Percentiles rank a stretch among this genome's conserved stretches.
These are phyloP conservation scores for Actinomucor elegans DNA, from an alignment of 371 early-diverging fungal species.

Conservation along the genomic window DNA sequence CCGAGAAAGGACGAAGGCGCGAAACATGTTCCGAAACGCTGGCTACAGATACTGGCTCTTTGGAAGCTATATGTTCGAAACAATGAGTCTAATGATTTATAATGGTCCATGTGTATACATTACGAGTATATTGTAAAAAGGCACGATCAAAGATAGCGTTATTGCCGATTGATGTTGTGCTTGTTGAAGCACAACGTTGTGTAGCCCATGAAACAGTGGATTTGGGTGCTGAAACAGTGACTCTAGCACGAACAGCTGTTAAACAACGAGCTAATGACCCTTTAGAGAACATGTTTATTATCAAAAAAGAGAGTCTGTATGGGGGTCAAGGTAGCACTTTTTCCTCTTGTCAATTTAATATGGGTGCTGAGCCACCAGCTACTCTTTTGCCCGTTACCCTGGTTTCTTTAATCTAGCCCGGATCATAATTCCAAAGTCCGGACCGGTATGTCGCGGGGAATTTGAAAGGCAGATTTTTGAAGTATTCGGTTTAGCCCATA, in stretches of 20 bases:
- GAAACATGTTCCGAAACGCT: constrained; percentile 37
- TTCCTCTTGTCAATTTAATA: background rate
- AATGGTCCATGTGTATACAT: background rate
- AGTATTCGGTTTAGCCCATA: constrained; percentile 3
- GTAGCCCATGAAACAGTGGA: too few relatives aligned
- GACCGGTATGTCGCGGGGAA: background rate
- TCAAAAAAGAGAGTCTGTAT: too few relatives aligned
- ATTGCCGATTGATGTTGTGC: background rate
- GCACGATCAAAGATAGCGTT: constrained; percentile 14
- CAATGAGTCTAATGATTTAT: background rate
- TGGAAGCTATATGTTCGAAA: constrained; percentile 15
- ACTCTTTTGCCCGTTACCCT: background rate
- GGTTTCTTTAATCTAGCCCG: constrained; percentile 2
- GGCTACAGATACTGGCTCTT: constrained; percentile 13
- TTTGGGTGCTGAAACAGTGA: background rate
- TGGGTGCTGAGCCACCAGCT: constrained; percentile 11
- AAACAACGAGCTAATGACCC: constrained; percentile 12
- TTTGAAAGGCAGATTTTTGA: background rate
- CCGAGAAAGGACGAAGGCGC: constrained; percentile 37
- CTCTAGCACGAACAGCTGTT: constrained; percentile 2
- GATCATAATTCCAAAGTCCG: background rate
- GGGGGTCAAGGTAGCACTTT: too few relatives aligned
- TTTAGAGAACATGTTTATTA: constrained; percentile 13
- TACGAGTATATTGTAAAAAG: constrained; percentile 6
- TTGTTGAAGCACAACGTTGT: constrained; percentile 14